Evolutionary conservation across 192 early-diverging fungal genomes (phyloP).

Genomic region (Backusella sp.): DNA sequence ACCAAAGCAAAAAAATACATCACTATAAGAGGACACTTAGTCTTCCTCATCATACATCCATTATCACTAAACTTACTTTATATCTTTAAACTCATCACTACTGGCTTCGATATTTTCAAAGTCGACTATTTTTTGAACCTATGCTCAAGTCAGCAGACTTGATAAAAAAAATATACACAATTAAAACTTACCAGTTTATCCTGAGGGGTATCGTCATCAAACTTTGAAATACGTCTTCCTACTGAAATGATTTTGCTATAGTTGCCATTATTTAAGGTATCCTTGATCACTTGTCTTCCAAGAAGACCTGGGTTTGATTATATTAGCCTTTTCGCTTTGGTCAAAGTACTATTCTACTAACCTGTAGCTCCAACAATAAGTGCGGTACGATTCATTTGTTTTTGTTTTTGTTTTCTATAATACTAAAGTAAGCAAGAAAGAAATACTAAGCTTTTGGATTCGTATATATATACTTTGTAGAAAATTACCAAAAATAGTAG

Average conservation of each 20-base stretch:
- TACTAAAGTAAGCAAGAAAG: neutral
- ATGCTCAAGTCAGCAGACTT: neutral
- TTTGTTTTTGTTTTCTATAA: neutral
- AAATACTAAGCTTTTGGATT: neutral
- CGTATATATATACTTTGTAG: neutral
- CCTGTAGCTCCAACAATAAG: constrained; percentile 5
- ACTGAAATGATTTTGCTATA: constrained; percentile 57
- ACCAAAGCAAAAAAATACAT: constrained; percentile 72
- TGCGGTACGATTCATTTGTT: neutral
- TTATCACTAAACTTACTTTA: constrained; percentile 38
- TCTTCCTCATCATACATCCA: constrained; percentile 9
- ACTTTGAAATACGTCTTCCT: constrained; percentile 45
- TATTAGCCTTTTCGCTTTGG: neutral
- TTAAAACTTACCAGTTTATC: constrained; percentile 38
- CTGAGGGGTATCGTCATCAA: constrained; percentile 38
- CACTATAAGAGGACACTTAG: constrained; percentile 26
- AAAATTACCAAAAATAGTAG: neutral
- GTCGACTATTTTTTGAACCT: constrained; percentile 69
- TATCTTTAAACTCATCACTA: constrained; percentile 38
- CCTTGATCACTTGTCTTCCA: constrained; percentile 53
- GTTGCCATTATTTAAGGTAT: constrained; percentile 43
- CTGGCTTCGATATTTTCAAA: constrained; percentile 64
- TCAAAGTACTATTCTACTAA: neutral
- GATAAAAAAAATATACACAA: too few species aligned
- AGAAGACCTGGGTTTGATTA: constrained; percentile 3